Evolutionary conservation across 306 rosid species (phyloP).

Genomic region (Castanea mollissima): DNA sequence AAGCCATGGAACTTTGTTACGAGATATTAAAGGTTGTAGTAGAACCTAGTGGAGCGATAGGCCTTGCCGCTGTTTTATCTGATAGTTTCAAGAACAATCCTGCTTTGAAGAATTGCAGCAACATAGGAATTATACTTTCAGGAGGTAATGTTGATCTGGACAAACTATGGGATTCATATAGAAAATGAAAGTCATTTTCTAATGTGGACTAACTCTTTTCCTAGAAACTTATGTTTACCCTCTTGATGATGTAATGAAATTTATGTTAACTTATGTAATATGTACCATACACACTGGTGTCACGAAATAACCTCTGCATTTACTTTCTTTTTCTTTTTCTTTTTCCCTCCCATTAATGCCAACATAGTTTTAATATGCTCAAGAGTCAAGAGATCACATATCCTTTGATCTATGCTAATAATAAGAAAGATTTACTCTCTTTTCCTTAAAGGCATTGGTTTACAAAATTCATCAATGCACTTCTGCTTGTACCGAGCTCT

Average conservation of each 20-base stretch:
- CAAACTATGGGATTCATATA: slow-evolving; percentile 60
- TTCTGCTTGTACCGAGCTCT: too few species aligned
- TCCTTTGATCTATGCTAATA: too few species aligned
- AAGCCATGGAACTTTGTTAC: slow-evolving; percentile 76
- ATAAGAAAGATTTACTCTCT: too few species aligned
- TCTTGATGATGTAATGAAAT: background rate
- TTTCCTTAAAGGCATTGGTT: too few species aligned
- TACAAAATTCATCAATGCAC: too few species aligned
- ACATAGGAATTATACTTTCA: slow-evolving; percentile 72
- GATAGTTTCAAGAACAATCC: slow-evolving; percentile 63
- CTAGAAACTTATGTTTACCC: background rate
- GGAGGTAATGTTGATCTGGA: slow-evolving; percentile 90
- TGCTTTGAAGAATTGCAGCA: slow-evolving; percentile 67
- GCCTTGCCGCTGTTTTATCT: slow-evolving; percentile 89
- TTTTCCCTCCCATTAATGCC: background rate
- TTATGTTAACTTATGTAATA: too few species aligned
- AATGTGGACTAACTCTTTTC: slow-evolving; percentile 13
- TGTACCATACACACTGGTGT: background rate
- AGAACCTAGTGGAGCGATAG: slow-evolving; percentile 95
- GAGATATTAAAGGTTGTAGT: slow-evolving; percentile 78
- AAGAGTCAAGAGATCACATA: background rate
- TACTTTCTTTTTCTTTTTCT: background rate
- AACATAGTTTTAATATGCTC: background rate
- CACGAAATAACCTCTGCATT: background rate
- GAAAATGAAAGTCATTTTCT: slow-evolving; percentile 33